Base-by-base conservation (phyloP, 1,284 basidiomycete genomes). In the Vanrija humicola region DNA sequence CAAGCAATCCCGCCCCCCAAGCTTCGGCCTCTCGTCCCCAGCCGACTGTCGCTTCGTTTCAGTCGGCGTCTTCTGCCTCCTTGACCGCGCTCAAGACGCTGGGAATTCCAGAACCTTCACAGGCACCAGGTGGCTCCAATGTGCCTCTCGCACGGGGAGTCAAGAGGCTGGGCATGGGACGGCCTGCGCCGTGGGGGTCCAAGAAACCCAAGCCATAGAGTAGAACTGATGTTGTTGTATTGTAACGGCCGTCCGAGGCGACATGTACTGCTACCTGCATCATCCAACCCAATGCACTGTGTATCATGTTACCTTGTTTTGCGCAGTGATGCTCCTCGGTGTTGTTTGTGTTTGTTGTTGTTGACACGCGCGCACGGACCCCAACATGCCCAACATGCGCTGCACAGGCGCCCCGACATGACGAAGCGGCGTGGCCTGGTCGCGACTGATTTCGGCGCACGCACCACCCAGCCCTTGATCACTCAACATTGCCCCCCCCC, bases 151-250 rank as follows among this genome's bases (percentile, higher is more conserved):
- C 65, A 10, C 63, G 62, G 38, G 72, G 70, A 1, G 68, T 62
- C 12, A 75, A 75, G 60, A 58, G 74, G 25, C 56, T 76, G 3
- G 74, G 74, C 3, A 76, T 76, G 74, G 72, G 74, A 3, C 58
- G 73, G 42, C 70, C 70, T 7, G 67, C 66, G 7, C 69, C 71
- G 4, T 74, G 71, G 69, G 72, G 70, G 3, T 50, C 61, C 40
- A 64, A 63, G 46, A 52, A 45, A 9, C 55, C 47, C 6, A 47
- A 46, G 48, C 34, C 50, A 28, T 45, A 43, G 42, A 38, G 25
- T 16, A 5, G 10, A 14, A 3, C 38, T 26, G 7, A 19, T 40
- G 23, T 14, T 42, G 29, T 46, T 38, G 44, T 49, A 44, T 18
- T 9, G 9, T 4, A 39, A 25, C 40, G 18, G 34, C 29, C 26